These are phyloP conservation scores for Akanthomyces uredinophilus DNA, from an alignment of 2,329 filamentous ascomycete species.

Conservation along the genomic window DNA sequence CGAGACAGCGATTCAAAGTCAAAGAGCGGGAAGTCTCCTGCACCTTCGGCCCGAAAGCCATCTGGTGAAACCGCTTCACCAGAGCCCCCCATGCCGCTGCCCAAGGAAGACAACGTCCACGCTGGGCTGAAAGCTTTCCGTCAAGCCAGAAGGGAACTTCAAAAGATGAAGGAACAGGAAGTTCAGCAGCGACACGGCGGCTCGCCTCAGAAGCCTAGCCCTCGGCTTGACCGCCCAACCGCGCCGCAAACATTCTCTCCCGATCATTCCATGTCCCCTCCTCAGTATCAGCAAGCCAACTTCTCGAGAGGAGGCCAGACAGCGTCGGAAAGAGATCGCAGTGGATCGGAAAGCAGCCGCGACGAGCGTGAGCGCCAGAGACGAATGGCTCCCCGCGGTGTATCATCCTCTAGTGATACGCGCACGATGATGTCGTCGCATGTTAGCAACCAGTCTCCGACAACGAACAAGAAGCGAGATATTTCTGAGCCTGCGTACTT, in stretches of 20 bases:
- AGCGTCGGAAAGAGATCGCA: conserved; percentile 45
- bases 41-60: conserved; percentile 35
- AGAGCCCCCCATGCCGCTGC: conserved; percentile 19
- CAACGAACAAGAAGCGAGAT: conserved; percentile 35
- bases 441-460: conserved; percentile 33
- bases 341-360: conserved; percentile 51
- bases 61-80: conserved; percentile 18
- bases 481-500: conserved; percentile 48
- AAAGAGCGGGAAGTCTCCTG: conserved; percentile 47
- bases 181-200: conserved; percentile 37
- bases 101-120: conserved; percentile 39
- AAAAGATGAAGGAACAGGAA: conserved; percentile 51
- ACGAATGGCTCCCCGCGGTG: conserved; percentile 13
- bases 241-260: conserved; percentile 35
- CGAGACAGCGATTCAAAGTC: conserved; percentile 34
- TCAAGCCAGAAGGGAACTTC: conserved; percentile 52
- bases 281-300: conserved; percentile 38
- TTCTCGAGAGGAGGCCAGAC: conserved; percentile 26
- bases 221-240: conserved; percentile 20
- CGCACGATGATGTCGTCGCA: conserved; percentile 19
- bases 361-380: conserved; percentile 34
- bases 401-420: conserved; percentile 26
- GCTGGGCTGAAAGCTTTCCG: conserved; percentile 52
- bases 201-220: conserved; percentile 17
- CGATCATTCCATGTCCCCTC: conserved; percentile 41